Base-by-base conservation (phyloP, 495 filamentous ascomycete species). In the Podospora anserina region DNA sequence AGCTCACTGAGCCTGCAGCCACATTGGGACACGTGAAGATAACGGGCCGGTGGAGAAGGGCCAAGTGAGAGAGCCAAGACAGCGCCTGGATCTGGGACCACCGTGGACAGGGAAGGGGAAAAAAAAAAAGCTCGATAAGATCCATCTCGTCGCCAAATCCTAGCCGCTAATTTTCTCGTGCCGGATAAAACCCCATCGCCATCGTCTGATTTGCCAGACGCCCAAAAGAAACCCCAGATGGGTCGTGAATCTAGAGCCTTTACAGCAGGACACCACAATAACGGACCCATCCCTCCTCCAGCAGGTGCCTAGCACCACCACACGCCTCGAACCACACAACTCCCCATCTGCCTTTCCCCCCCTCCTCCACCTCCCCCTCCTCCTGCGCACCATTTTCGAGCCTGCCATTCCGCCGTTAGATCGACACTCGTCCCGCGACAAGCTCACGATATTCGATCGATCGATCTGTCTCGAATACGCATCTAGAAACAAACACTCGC, bases 1-100 rank as follows among this genome's bases (percentile, higher is more conserved):
- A 61, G 59, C 59, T 61, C 39, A 5, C 55, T 6, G 49, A 5
- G 3, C 32, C 28, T 63, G 61, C 61, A 63, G 61, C 61, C 61
- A 53, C 61, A 63, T 63, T 34, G 32, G 61, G 30, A 44, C 61
- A 63, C 61, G 61, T 63, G 61, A 63, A 63, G 32, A 63, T 63
- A 63, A 32, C 27, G 61, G 61, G n/a, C 20, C 30, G 18, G 61
- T 63, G 61, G 61, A 49, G 30, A 30, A 19, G 18, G 60, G 60
- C 60, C 20, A 30, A 32, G 34, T 32, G 61, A 27, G 27, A 27
- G 27, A 62, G 39, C 39, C 39, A 28, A 62, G 60, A 58, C 55
- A 58, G 55, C n/a, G 23, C 27, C 27, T 32, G 16, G 18, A 28
- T 62, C 60, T 62, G 60, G 27, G 60, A 62, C 23, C 23, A 62